phyloP scores from a whole-genome alignment of 208 protist genomes.

The Histomonas meleagridis region DNA sequence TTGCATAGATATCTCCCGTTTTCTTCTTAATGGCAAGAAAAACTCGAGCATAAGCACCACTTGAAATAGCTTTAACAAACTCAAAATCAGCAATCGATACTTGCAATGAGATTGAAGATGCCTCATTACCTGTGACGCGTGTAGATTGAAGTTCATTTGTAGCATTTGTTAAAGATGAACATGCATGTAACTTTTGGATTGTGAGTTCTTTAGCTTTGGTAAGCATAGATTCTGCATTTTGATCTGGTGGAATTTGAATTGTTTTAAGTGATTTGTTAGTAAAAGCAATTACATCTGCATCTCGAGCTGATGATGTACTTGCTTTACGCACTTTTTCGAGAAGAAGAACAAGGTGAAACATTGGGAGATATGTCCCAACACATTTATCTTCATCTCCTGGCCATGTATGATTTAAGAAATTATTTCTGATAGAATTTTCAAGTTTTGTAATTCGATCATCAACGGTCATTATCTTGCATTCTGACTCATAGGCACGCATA shows the following conservation, averaged over 20 bases:
- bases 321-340: too few species aligned
- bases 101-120: not conserved
- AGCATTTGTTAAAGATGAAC: too few species aligned
- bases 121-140: not conserved
- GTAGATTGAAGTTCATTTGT: too few species aligned
- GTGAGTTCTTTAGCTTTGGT: too few species aligned
- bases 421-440: not conserved
- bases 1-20: constrained; percentile 54
- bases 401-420: not conserved
- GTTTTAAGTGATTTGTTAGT: too few species aligned
- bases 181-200: too few species aligned
- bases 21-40: constrained; percentile 52
- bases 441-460: not conserved
- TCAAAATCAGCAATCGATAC: constrained; percentile 54
- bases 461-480: not conserved
- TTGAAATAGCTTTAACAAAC: constrained; percentile 58
- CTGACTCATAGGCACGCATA: not conserved
- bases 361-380: not conserved
- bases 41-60: constrained; percentile 61
- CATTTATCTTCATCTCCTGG: not conserved
- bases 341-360: not conserved
- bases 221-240: too few species aligned
- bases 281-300: too few species aligned
- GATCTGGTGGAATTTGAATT: too few species aligned
- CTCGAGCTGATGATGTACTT: too few species aligned